phyloP scores from a whole-genome alignment of 306 rosid species.

The Castanea crenata region DNA sequence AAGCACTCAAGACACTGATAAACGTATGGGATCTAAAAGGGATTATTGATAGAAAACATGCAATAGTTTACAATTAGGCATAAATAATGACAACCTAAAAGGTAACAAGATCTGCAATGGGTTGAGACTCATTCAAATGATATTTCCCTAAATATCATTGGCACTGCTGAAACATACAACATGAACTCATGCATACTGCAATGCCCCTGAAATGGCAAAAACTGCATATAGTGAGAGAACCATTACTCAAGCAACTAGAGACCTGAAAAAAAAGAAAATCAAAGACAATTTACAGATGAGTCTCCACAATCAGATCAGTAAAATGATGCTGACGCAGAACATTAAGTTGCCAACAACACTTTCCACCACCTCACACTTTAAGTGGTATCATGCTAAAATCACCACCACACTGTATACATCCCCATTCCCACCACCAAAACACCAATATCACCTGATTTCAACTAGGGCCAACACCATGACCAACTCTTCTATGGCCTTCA shows the following conservation, averaged over 20 bases:
- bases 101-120: no score
- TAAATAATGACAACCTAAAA: no score
- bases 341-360: not conserved
- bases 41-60: no score
- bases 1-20: no score
- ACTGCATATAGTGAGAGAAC: not conserved
- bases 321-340: not conserved
- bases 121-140: not conserved
- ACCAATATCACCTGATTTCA: not conserved
- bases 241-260: not conserved
- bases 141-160: not conserved
- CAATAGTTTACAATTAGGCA: no score
- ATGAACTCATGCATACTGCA: not conserved
- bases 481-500: not conserved
- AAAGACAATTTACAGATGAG: no score
- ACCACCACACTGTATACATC: not conserved
- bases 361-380: not conserved
- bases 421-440: not conserved
- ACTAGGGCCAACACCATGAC: not conserved
- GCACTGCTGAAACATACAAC: not conserved
- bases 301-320: no score
- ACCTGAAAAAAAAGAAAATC: not conserved
- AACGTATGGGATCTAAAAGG: no score
- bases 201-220: not conserved
- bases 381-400: not conserved